These are phyloP conservation scores for Puccinia brachypodii DNA, from an alignment of 1,284 basidiomycete species.

Conservation along the genomic window DNA sequence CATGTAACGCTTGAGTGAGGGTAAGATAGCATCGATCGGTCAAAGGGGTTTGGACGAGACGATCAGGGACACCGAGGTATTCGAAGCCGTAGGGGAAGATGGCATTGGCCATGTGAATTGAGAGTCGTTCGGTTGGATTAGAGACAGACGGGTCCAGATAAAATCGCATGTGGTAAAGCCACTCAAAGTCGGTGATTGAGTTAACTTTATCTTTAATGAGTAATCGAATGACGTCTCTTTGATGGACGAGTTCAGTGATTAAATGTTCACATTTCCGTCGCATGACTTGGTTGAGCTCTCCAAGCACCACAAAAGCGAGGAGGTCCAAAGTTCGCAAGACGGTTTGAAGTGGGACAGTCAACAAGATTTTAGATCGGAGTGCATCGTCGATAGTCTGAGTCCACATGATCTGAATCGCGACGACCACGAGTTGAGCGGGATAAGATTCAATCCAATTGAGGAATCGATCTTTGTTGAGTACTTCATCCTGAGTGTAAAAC, in stretches of 20 bases:
- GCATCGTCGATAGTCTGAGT: conserved; percentile 78
- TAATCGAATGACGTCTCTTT: conserved; percentile 85
- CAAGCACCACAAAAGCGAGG: conserved; percentile 90
- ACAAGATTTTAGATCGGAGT: conserved; percentile 64
- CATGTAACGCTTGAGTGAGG: conserved; percentile 90
- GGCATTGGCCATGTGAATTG: conserved; percentile 83
- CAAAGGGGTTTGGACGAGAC: conserved; percentile 94
- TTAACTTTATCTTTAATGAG: conserved; percentile 70
- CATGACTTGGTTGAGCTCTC: conserved; percentile 81
- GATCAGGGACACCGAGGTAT: conserved; percentile 93
- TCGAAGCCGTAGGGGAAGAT: conserved; percentile 98
- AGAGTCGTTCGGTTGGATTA: conserved; percentile 75
- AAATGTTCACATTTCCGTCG: conserved; percentile 97
- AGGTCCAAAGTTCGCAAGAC: conserved; percentile 83
- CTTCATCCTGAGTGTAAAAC: conserved; percentile 69
- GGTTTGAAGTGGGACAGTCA: conserved; percentile 71
- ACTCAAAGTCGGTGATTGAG: conserved; percentile 75
- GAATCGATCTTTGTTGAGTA: conserved; percentile 66
- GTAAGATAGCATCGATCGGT: conserved; percentile 98
- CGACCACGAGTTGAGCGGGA: conserved; percentile 91
- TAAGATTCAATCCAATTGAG: conserved; percentile 88
- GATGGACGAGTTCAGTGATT: conserved; percentile 97
- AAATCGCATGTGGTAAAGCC: conserved; percentile 99
- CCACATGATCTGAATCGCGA: conserved; percentile 93
- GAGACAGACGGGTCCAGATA: conserved; percentile 74